phyloP scores from a whole-genome alignment of 306 rosid genomes.

The Vicia sativa region DNA sequence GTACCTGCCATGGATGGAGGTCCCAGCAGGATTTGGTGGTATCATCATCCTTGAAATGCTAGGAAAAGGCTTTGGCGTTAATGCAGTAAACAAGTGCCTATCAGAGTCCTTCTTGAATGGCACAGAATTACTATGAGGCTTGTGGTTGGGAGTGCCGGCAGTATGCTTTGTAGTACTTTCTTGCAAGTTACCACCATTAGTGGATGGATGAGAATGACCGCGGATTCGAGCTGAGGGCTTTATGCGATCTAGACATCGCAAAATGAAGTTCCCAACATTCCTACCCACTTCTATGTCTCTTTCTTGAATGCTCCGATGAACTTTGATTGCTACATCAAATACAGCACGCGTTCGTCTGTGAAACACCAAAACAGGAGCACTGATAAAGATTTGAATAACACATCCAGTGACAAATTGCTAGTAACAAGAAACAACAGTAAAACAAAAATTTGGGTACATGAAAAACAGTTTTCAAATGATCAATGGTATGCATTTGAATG shows the following conservation, averaged over 20 bases:
- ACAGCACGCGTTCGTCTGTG: slow-evolving; percentile 72
- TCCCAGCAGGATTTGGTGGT: slow-evolving; percentile 59
- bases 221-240: slow-evolving; percentile 93
- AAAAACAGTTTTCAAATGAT: slow-evolving; percentile 10
- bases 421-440: background rate
- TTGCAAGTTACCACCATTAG: slow-evolving; percentile 36
- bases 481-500: background rate
- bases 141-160: slow-evolving; percentile 43
- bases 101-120: slow-evolving; percentile 51
- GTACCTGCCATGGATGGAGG: slow-evolving; percentile 58
- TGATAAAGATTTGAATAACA: background rate
- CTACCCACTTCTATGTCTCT: slow-evolving; percentile 90
- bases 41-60: slow-evolving; percentile 62
- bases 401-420: slow-evolving; percentile 1
- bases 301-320: slow-evolving; percentile 74
- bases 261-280: slow-evolving; percentile 76
- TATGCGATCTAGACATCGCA: slow-evolving; percentile 69
- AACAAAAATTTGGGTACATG: background rate
- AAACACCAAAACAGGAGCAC: slow-evolving; percentile 34
- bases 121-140: slow-evolving; percentile 47
- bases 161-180: slow-evolving; percentile 42
- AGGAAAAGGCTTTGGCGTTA: slow-evolving; percentile 54
- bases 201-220: slow-evolving; percentile 35
- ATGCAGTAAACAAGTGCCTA: slow-evolving; percentile 63
- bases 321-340: slow-evolving; percentile 69